Percentiles rank a stretch among this genome's conserved stretches.
phyloP scores from a whole-genome alignment of 192 early-diverging fungal species.

The Allomyces macrogynus region DNA sequence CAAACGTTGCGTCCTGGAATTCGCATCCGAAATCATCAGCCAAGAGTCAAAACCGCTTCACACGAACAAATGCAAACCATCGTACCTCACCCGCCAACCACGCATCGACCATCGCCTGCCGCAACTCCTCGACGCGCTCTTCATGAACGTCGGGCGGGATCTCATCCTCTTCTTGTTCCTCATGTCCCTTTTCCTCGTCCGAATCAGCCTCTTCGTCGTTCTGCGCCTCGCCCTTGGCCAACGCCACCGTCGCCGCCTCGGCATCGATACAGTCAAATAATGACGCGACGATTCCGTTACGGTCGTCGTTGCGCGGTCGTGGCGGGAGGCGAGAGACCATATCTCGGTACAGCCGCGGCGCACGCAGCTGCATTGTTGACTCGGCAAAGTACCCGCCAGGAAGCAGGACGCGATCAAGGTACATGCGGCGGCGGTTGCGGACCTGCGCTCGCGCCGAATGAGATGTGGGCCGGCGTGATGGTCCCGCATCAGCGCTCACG shows the following conservation, averaged over 20 bases:
- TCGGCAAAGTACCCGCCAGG: slow-evolving; percentile 1
- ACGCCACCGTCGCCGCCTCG: too few relatives aligned
- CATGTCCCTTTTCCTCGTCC: background rate
- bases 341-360: slow-evolving; percentile 1
- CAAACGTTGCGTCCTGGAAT: slow-evolving; percentile 2
- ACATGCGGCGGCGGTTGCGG: slow-evolving; percentile 2
- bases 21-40: background rate
- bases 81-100: background rate
- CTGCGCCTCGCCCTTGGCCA: too few relatives aligned
- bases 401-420: background rate
- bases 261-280: too few relatives aligned
- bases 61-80: background rate
- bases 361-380: background rate
- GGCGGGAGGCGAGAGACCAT: too few relatives aligned
- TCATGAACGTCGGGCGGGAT: background rate
- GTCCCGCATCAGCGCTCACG: too few relatives aligned
- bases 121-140: background rate
- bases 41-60: background rate
- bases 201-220: too few relatives aligned
- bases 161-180: background rate
- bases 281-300: too few relatives aligned
- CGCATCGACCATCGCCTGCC: slow-evolving; percentile 1
- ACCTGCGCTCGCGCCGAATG: too few relatives aligned
- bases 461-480: too few relatives aligned
- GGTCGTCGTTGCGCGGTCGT: too few relatives aligned